A percentile compares a stretch with the other conserved stretches of the same genome.
These are phyloP conservation scores for Rostrohypoxylon terebratum DNA, from an alignment of 495 filamentous ascomycete species.

Conservation along the genomic window DNA sequence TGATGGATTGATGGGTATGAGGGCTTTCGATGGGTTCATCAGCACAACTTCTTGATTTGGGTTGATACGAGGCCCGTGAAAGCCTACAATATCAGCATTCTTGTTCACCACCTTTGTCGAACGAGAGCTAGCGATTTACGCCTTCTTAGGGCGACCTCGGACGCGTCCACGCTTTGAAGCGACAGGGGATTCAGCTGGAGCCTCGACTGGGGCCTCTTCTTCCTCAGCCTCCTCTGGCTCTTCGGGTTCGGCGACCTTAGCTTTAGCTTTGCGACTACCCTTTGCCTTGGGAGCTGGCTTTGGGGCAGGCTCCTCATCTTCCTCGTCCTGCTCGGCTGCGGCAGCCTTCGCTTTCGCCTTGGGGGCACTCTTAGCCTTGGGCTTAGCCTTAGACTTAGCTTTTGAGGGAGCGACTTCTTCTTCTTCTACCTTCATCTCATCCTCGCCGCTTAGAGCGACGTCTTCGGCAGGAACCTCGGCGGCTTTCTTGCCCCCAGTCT, in stretches of 20 bases:
- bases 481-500: conserved; percentile 49
- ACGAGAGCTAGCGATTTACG: conserved; percentile 9
- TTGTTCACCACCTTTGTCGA: background rate
- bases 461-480: conserved; percentile 24
- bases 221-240: conserved; percentile 20
- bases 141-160: conserved; percentile 38
- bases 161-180: conserved; percentile 28
- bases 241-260: conserved; percentile 15
- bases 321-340: conserved; percentile 27
- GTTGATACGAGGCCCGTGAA: background rate
- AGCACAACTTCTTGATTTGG: background rate
- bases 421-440: conserved; percentile 49
- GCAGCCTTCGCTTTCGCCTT: conserved; percentile 37
- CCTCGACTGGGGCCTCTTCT: background rate
- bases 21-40: background rate
- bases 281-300: conserved; percentile 44
- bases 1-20: background rate
- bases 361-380: conserved; percentile 24
- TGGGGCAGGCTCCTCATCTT: conserved; percentile 27
- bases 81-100: background rate
- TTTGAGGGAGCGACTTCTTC: conserved; percentile 43
- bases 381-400: conserved; percentile 21
- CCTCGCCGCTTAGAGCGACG: conserved; percentile 46
- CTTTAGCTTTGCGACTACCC: conserved; percentile 47
- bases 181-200: too few relatives aligned